phyloP scores from a whole-genome alignment of 805 yeast species.

The Saccharomycopsis selenospora region DNA sequence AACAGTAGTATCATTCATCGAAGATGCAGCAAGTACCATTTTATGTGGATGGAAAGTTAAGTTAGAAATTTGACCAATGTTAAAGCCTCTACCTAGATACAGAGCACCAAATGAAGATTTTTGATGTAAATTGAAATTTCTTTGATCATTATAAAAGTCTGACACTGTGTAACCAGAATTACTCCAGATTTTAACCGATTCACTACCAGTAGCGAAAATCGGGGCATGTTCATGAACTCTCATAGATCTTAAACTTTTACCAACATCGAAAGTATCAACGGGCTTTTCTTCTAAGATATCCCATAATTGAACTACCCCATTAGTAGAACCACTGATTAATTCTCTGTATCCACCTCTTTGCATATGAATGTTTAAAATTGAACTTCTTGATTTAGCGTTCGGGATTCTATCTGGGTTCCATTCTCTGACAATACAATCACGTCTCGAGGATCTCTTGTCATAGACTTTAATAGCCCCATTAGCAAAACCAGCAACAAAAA shows the following conservation, averaged over 20 bases:
- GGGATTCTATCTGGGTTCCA: conserved; percentile 43
- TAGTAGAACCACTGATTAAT: conserved; percentile 72
- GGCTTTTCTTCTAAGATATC: conserved; percentile 76
- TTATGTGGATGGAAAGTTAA: conserved; percentile 86
- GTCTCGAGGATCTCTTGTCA: conserved; percentile 77
- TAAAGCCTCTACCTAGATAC: conserved; percentile 26
- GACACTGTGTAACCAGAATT: conserved; percentile 72
- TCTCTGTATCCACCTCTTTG: conserved; percentile 96
- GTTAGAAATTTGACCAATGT: conserved; percentile 45
- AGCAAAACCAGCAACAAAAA: conserved; percentile 68
- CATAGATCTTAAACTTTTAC: conserved; percentile 52
- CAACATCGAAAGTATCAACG: conserved; percentile 55
- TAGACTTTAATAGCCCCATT: conserved; percentile 84
- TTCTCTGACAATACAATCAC: conserved; percentile 76
- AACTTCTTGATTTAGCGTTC: conserved; percentile 35
- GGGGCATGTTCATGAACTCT: conserved; percentile 97
- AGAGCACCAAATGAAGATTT: conserved; percentile 25
- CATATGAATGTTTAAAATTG: conserved; percentile 79
- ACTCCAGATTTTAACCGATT: conserved; percentile 72
- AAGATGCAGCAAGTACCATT: conserved; percentile 79
- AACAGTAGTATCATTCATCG: conserved; percentile 68
- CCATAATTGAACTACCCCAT: conserved; percentile 84
- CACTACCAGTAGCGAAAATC: conserved; percentile 80
- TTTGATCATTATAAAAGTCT: conserved; percentile 40
- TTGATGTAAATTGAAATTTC: conserved; percentile 9